Percentiles rank a stretch among this genome's conserved stretches.
These are phyloP conservation scores for Lophiostoma macrostomum DNA, from an alignment of 495 filamentous ascomycete species.

Conservation along the genomic window DNA sequence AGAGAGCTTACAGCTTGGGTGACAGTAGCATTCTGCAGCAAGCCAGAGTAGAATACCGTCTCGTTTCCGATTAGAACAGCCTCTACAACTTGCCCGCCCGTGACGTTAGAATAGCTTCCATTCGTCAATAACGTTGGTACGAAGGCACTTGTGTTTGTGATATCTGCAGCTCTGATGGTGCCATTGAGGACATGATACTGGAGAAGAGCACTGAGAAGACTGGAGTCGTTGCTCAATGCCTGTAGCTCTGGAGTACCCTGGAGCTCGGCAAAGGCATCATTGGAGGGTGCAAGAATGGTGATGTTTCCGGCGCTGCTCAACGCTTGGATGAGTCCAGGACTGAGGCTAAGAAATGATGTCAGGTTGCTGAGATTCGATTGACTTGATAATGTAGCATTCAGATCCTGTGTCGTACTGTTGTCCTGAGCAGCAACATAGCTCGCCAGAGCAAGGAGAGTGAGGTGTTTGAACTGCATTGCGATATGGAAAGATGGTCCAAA, in stretches of 20 bases:
- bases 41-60: slow-evolving; percentile 40
- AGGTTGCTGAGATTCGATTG: slow-evolving; percentile 46
- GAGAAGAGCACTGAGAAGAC: slow-evolving; percentile 48
- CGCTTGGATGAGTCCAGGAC: slow-evolving; percentile 42
- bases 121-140: slow-evolving; percentile 55
- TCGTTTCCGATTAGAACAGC: slow-evolving; percentile 34
- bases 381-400: slow-evolving; percentile 40
- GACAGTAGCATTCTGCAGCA: slow-evolving; percentile 38
- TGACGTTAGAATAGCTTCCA: slow-evolving; percentile 50
- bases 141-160: slow-evolving; percentile 48
- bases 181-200: slow-evolving; percentile 66
- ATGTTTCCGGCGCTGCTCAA: slow-evolving; percentile 52
- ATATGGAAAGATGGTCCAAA: background rate
- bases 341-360: slow-evolving; percentile 44
- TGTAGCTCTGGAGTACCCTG: slow-evolving; percentile 36
- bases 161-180: slow-evolving; percentile 42
- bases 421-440: slow-evolving; percentile 37
- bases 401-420: slow-evolving; percentile 32
- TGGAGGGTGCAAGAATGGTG: slow-evolving; percentile 64
- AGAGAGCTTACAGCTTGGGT: slow-evolving; percentile 36
- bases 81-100: slow-evolving; percentile 49
- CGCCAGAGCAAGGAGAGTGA: slow-evolving; percentile 34
- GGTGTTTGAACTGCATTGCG: slow-evolving; percentile 42
- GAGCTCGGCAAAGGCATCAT: slow-evolving; percentile 53
- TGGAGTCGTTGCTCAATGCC: slow-evolving; percentile 38